A percentile compares a stretch with the other conserved stretches of the same genome.
These are phyloP conservation scores for Penicillium sp. DNA, from an alignment of 2,329 filamentous ascomycete species.

Conservation along the genomic window DNA sequence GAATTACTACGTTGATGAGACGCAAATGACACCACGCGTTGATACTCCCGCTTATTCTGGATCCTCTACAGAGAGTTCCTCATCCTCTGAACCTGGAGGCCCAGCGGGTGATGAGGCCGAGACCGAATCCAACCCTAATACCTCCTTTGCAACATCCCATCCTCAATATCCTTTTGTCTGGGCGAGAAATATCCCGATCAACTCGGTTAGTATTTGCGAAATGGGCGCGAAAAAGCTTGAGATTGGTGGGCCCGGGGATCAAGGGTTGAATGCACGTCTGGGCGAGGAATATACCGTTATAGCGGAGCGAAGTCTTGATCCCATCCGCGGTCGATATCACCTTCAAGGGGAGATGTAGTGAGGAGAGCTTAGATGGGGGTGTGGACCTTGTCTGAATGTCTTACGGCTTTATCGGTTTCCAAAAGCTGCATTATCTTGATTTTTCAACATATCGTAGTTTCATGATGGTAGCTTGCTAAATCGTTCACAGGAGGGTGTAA, in stretches of 20 bases:
- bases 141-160: neutral
- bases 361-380: slow-evolving; percentile 8
- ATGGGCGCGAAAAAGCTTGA: slow-evolving; percentile 81
- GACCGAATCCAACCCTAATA: neutral
- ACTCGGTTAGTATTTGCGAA: slow-evolving; percentile 76
- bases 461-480: slow-evolving; percentile 21
- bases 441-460: neutral
- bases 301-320: slow-evolving; percentile 43
- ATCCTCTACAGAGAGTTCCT: neutral
- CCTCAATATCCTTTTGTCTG: slow-evolving; percentile 62
- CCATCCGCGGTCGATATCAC: neutral
- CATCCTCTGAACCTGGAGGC: neutral
- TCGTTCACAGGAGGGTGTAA: slow-evolving; percentile 6
- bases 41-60: neutral
- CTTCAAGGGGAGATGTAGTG: neutral
- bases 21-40: slow-evolving; percentile 29
- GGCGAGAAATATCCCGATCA: slow-evolving; percentile 71
- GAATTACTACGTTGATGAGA: slow-evolving; percentile 43
- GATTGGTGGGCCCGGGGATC: slow-evolving; percentile 41
- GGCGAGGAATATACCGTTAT: slow-evolving; percentile 61
- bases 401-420: neutral
- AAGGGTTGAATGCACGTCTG: slow-evolving; percentile 52
- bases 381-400: neutral
- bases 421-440: neutral
- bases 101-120: slow-evolving; percentile 6